Conservation (phyloP, 75 land plant species). For the Azolla pinnata region DNA sequence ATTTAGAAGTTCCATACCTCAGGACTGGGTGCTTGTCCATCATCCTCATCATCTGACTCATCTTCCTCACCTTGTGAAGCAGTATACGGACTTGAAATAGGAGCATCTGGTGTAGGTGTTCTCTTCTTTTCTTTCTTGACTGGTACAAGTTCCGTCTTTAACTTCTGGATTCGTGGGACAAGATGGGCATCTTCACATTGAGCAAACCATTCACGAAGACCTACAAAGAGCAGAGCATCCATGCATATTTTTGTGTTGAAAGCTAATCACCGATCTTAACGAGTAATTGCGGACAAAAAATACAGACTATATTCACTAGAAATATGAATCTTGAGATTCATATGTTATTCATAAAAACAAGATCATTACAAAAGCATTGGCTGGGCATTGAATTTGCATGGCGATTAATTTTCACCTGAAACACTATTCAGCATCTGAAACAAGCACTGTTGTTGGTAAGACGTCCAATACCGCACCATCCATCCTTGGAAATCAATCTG, state of each 20-base stretch:
- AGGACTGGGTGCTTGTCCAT: constrained; percentile 36
- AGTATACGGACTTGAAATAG: constrained; percentile 23
- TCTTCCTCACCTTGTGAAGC: constrained; percentile 44
- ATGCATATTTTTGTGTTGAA: no score
- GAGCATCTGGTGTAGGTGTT: constrained; percentile 7
- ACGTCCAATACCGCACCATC: constrained; percentile 57
- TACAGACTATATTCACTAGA: no score
- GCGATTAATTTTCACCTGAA: constrained; percentile 83
- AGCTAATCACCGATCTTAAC: neutral
- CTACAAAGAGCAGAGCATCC: no score
- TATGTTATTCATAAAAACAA: no score
- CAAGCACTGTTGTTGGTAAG: constrained; percentile 71
- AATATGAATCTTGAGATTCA: neutral
- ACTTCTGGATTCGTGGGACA: constrained; percentile 55
- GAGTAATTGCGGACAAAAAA: no score
- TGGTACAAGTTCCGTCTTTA: constrained; percentile 34
- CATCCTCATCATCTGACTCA: constrained; percentile 87
- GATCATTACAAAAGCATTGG: no score
- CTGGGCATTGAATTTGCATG: no score
- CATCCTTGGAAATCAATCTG: constrained; percentile 90
- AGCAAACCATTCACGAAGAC: constrained; percentile 82
- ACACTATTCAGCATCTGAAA: constrained; percentile 86
- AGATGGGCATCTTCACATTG: constrained; percentile 57
- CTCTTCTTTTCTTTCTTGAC: constrained; percentile 32
- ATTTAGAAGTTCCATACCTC: constrained; percentile 35